phyloP scores from a whole-genome alignment of 73 alveolate genomes.

The Effrenium voratum region DNA sequence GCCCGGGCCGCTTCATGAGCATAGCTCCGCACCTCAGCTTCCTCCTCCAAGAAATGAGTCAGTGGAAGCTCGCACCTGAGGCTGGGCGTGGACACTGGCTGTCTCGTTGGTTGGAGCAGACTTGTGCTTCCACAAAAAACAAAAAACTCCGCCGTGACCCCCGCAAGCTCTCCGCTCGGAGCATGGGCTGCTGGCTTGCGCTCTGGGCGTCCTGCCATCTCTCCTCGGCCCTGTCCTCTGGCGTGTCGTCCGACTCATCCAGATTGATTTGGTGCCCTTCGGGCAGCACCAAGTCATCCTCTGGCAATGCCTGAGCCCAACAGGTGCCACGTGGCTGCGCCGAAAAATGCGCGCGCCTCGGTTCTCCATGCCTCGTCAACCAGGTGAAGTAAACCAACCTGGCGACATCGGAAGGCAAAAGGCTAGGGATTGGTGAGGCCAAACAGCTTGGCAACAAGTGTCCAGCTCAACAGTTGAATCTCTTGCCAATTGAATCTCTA shows the following conservation, averaged over 20 bases:
- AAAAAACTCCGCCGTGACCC: no score
- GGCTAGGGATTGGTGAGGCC: no score
- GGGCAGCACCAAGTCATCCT: slow-evolving; percentile 75
- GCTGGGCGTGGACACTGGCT: not conserved
- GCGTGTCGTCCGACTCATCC: slow-evolving; percentile 89
- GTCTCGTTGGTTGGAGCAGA: no score
- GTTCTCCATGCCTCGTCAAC: slow-evolving; percentile 59
- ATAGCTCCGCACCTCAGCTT: slow-evolving; percentile 36
- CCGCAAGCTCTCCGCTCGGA: not conserved
- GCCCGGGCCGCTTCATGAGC: no score
- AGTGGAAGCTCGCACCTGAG: slow-evolving; percentile 83
- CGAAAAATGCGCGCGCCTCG: not conserved
- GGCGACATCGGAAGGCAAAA: not conserved
- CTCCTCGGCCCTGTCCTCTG: slow-evolving; percentile 6
- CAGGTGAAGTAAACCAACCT: slow-evolving; percentile 79
- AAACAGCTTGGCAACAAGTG: no score
- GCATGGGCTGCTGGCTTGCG: not conserved
- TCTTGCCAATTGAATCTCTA: no score
- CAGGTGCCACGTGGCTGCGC: not conserved
- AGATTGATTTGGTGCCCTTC: slow-evolving; percentile 88
- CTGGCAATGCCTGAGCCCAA: slow-evolving; percentile 69
- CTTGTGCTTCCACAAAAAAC: no score
- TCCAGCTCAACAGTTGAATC: no score
- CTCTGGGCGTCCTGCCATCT: not conserved
- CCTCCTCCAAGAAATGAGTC: slow-evolving; percentile 93